phyloP scores from a whole-genome alignment of 2,329 filamentous ascomycete species.

The Claviceps monticola region DNA sequence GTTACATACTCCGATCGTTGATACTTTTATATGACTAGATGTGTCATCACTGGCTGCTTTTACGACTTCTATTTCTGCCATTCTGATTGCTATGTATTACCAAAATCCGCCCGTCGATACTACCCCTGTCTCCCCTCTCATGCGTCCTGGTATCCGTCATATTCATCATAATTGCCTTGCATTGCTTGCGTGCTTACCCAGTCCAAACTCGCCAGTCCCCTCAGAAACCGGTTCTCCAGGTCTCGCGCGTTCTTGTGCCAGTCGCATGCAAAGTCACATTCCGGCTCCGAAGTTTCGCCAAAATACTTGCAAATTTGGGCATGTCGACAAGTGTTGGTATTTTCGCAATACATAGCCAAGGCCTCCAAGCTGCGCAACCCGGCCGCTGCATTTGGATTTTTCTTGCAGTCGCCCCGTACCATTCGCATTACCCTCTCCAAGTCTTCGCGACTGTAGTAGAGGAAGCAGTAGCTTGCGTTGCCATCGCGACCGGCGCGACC shows the following conservation, averaged over 20 bases:
- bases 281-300: slow-evolving; percentile 44
- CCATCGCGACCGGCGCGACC: slow-evolving; percentile 83
- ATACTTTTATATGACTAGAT: no score
- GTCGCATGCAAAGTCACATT: slow-evolving; percentile 64
- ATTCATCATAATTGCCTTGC: slow-evolving; percentile 41
- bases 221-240: slow-evolving; percentile 42
- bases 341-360: slow-evolving; percentile 72
- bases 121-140: background rate
- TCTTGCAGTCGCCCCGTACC: slow-evolving; percentile 32
- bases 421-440: slow-evolving; percentile 56
- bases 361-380: slow-evolving; percentile 50
- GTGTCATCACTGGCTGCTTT: no score
- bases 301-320: slow-evolving; percentile 64
- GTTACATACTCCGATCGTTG: no score
- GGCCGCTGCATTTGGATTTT: slow-evolving; percentile 30
- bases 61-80: no score
- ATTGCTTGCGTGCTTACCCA: slow-evolving; percentile 50
- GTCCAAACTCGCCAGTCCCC: slow-evolving; percentile 44
- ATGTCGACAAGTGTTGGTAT: slow-evolving; percentile 60
- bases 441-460: slow-evolving; percentile 86
- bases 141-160: slow-evolving; percentile 40
- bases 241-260: slow-evolving; percentile 55
- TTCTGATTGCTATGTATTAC: background rate
- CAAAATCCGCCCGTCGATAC: background rate
- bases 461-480: slow-evolving; percentile 71